A percentile compares a stretch with the other conserved stretches of the same genome.
phyloP scores from a whole-genome alignment of 257 asterid genomes.

The Solanum sparsipilum region DNA sequence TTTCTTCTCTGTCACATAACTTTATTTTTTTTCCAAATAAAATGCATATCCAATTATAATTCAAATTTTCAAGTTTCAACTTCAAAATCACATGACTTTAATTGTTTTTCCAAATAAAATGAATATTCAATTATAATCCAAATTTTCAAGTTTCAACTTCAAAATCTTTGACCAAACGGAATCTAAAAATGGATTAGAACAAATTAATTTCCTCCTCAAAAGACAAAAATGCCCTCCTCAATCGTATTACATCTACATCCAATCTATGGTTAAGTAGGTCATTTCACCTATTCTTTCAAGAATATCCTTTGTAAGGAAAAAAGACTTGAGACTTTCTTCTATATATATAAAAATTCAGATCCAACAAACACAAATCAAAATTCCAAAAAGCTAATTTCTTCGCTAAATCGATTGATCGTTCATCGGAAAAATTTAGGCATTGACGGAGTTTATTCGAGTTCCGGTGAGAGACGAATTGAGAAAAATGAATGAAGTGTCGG shows the following conservation, averaged over 20 bases:
- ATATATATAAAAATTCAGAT: background rate
- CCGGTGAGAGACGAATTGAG: background rate
- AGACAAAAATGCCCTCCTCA: background rate
- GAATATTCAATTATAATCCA: background rate
- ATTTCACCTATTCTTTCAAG: background rate
- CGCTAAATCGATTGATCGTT: background rate
- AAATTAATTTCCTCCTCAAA: background rate
- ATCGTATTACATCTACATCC: background rate
- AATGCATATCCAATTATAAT: background rate
- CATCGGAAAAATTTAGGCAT: background rate
- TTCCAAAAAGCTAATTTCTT: background rate
- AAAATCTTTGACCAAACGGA: background rate
- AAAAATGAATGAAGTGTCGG: conserved; percentile 26
- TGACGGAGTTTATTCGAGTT: background rate
- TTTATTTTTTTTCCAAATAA: background rate
- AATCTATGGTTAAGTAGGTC: background rate
- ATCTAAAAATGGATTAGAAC: background rate
- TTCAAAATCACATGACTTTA: background rate
- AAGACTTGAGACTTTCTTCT: background rate
- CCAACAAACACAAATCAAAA: background rate
- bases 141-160: background rate
- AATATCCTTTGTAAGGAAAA: background rate
- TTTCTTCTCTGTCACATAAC: background rate
- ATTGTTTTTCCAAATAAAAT: background rate
- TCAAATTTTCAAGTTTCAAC: background rate